phyloP scores from a whole-genome alignment of 2,329 filamentous ascomycete species.

The Eutypa lata region DNA sequence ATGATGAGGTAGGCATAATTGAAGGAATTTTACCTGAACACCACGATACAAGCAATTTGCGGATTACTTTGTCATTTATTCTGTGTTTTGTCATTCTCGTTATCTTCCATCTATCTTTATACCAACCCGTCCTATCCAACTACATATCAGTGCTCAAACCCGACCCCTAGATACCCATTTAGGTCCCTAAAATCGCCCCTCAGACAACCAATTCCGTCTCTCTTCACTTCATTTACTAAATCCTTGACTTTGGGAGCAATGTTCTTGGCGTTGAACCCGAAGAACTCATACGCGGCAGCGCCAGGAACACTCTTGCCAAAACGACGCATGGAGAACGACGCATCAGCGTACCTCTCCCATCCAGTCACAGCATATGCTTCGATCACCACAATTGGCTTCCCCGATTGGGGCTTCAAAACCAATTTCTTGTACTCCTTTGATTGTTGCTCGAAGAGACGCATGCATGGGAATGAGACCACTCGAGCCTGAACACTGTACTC shows the following conservation, averaged over 20 bases:
- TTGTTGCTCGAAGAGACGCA: constrained; percentile 41
- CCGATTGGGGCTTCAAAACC: constrained; percentile 38
- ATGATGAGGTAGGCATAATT: too few relatives aligned
- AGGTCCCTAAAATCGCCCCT: neutral
- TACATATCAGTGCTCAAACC: neutral
- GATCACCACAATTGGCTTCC: constrained; percentile 52
- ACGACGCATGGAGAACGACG: constrained; percentile 48
- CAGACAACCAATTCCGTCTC: neutral
- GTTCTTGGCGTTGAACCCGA: constrained; percentile 39
- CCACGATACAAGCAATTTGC: too few relatives aligned
- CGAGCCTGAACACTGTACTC: constrained; percentile 35
- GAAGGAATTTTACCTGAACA: too few relatives aligned
- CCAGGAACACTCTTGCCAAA: constrained; percentile 57
- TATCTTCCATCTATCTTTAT: too few relatives aligned
- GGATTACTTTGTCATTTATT: too few relatives aligned
- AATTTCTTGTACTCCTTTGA: constrained; percentile 41
- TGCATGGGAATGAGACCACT: constrained; percentile 43
- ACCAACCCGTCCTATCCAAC: too few relatives aligned
- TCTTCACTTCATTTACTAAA: neutral
- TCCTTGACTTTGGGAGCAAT: neutral
- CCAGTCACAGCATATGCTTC: constrained; percentile 57
- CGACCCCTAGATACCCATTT: neutral
- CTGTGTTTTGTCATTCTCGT: too few relatives aligned
- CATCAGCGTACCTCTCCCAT: constrained; percentile 60
- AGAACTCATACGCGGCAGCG: constrained; percentile 51